These are phyloP conservation scores for Phanerodontia chrysosporium DNA, from an alignment of 768 basidiomycete genomes.

Conservation along the genomic window DNA sequence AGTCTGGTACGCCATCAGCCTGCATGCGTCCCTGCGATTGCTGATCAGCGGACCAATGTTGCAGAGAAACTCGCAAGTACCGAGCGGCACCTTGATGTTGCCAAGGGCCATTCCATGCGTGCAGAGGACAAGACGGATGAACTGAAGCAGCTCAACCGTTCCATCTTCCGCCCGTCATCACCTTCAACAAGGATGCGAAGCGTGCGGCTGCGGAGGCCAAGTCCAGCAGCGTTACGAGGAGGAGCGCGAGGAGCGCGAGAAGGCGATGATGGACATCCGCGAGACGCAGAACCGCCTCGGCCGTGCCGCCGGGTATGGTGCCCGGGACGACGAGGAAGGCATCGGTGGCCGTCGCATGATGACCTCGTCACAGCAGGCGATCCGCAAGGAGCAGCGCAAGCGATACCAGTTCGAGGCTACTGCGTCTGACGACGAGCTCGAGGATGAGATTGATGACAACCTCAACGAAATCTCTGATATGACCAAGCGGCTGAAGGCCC, in stretches of 20 bases:
- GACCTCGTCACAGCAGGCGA: constrained; percentile 47
- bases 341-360: constrained; percentile 34
- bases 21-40: background rate
- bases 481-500: constrained; percentile 71
- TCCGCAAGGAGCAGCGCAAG: constrained; percentile 66
- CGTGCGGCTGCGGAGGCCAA: constrained; percentile 84
- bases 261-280: constrained; percentile 79
- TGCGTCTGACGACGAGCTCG: constrained; percentile 88
- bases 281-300: constrained; percentile 87
- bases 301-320: constrained; percentile 61
- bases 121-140: constrained; percentile 94
- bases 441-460: constrained; percentile 92
- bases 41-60: constrained; percentile 1
- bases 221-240: constrained; percentile 83
- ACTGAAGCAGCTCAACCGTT: constrained; percentile 89
- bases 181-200: constrained; percentile 91
- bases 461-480: constrained; percentile 80
- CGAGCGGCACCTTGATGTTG: constrained; percentile 89
- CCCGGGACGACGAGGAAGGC: constrained; percentile 37
- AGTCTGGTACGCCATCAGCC: constrained; percentile 66
- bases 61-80: constrained; percentile 88
- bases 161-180: constrained; percentile 89
- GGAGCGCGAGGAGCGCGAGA: constrained; percentile 79
- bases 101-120: constrained; percentile 80
- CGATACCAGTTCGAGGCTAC: constrained; percentile 90